Base-by-base conservation (phyloP, 2,329 filamentous ascomycete species). In the Ceratocystis cubensis region DNA sequence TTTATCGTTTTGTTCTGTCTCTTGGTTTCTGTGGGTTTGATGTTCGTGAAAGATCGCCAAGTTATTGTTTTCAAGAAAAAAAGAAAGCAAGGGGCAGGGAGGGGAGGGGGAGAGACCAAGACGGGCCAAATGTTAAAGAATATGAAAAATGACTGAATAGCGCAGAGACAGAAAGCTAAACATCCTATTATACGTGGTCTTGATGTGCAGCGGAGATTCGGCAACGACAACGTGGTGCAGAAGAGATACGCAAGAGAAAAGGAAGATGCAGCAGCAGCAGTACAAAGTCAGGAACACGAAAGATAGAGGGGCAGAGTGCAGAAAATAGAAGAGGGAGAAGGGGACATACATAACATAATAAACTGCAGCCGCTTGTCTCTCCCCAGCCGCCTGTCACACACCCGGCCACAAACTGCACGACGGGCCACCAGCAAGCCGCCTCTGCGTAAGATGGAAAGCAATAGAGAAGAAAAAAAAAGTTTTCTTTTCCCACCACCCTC, bases 111-210 rank as follows among this genome's bases (percentile, higher is more conserved):
- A 30, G n/a, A 17, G 25, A 57, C 13, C 8, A 15, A 53, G 48
- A 28, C 37, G 37, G 3, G 13, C 20, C 48, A 20, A 25, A 25
- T 53, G 53, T 30, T 59, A 59, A n/a, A 59, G 25, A 30, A 59
- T 59, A 59, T 59, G 28, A 15, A 59, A 59, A 17, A 59, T 30
- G 3, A 59, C 53, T n/a, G 53, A 59, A 22, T 59, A 59, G n/a
- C 15, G 28, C 53, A 59, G 53, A 59, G 53, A 59, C 53, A 59
- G 53, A 59, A 59, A 59, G 22, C 25, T 59, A 59, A 20, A 59
- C 53, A 59, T 59, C 17, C 53, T 59, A 30, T 33, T 30, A n/a
- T 59, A 30, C 20, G 48, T 53, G 20, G 37, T 50, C 22, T 50
- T 50, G 46, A 13, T 50, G 46, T 41, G 8, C 3, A 41, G 37